Percentiles rank a stretch among this genome's conserved stretches.
Conservation (phyloP, 345 rosid species). For the Theobroma cacao region DNA sequence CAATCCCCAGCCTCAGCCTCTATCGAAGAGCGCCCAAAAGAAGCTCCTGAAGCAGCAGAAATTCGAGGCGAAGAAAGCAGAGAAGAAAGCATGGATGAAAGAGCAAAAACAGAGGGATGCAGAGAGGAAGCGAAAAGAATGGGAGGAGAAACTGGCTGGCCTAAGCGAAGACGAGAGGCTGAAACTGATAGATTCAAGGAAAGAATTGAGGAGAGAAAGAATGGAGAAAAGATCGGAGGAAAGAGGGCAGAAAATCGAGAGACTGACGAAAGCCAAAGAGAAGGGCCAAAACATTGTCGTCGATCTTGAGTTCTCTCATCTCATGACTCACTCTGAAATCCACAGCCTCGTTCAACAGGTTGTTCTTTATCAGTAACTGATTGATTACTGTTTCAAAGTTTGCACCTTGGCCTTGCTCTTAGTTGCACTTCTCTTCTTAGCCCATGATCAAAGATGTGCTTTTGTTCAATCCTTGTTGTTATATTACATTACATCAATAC, state of each 20-base stretch:
- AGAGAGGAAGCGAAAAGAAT: conserved; percentile 60
- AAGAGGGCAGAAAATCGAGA: conserved; percentile 53
- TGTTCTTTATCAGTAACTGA: not conserved
- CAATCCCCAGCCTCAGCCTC: conserved; percentile 19
- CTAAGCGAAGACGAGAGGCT: conserved; percentile 60
- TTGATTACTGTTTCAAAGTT: not conserved
- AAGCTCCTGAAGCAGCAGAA: conserved; percentile 73
- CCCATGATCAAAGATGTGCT: not conserved
- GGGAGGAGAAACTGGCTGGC: conserved; percentile 52
- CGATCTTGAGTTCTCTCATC: conserved; percentile 78
- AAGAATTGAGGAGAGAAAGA: conserved; percentile 51
- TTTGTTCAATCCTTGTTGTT: not conserved
- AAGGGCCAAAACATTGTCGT: conserved; percentile 70
- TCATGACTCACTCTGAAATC: conserved; percentile 71
- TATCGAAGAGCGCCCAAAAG: conserved; percentile 82
- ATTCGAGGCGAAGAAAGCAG: conserved; percentile 79
- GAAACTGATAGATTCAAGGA: conserved; percentile 70
- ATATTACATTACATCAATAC: not conserved
- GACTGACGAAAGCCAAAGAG: conserved; percentile 58
- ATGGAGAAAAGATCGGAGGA: conserved; percentile 73
- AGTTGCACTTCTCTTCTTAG: not conserved
- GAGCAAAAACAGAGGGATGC: conserved; percentile 65
- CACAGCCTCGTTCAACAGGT: conserved; percentile 95
- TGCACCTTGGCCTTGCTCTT: not conserved
- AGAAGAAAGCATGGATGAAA: conserved; percentile 77